Conservation (phyloP, 148 eudicot genomes). For the Diospyros kaki region DNA sequence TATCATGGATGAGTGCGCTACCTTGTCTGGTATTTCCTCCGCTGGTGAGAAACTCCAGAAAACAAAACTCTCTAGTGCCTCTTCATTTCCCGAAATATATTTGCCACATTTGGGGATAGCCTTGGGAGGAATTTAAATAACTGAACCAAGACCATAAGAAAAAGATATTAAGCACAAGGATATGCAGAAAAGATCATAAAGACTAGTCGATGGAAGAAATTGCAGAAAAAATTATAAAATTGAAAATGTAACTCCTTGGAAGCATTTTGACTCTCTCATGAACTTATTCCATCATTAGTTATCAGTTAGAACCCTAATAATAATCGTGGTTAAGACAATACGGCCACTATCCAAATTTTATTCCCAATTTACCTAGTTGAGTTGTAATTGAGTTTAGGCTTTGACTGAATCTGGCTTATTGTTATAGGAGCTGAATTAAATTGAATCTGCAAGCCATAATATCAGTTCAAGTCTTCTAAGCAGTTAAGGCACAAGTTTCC, state of each 20-base stretch:
- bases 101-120: conserved; percentile 69
- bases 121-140: conserved; percentile 87
- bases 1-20: not conserved
- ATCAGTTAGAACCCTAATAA: not conserved
- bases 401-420: no score
- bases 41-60: conserved; percentile 5
- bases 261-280: not conserved
- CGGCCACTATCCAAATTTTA: not conserved
- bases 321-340: no score
- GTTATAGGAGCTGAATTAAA: no score
- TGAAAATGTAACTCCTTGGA: no score
- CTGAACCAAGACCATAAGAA: conserved; percentile 35
- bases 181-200: not conserved
- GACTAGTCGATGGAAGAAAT: not conserved
- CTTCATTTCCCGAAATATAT: conserved; percentile 73
- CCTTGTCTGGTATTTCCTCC: conserved; percentile 15
- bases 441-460: no score
- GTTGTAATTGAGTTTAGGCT: no score
- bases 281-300: not conserved
- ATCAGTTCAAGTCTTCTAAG: no score
- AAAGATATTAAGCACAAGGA: not conserved
- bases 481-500: no score
- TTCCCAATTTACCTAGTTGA: not conserved
- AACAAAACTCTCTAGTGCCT: conserved; percentile 42
- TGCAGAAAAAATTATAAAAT: not conserved